Evolutionary conservation across 352 stramenopile species (phyloP), one percentile per base, ranked within the genome.

Genomic region (Phytopythium montanum): DNA sequence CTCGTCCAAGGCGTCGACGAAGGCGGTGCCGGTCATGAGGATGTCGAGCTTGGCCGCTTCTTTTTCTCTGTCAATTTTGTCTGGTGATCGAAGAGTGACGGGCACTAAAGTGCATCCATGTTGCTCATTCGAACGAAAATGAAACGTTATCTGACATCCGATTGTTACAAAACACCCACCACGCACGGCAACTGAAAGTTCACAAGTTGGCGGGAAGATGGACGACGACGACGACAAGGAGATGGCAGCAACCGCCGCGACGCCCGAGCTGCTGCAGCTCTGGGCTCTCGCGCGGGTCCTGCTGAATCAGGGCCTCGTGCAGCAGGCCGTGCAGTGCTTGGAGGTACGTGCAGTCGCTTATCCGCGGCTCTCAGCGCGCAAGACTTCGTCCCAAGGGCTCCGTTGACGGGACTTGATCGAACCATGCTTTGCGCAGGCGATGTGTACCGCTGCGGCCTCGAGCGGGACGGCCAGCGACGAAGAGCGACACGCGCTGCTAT

Each of bases 201-300:
- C 29, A 34, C 29, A 34, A 4, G 4, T 34, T 34, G 29, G 29
- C 29, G 29, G 29, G 29, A 34, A 34, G 29, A n/a, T n/a, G n/a
- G n/a, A n/a, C n/a, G n/a, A n/a, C n/a, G n/a, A n/a, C n/a, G n/a
- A 34, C 29, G 29, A 34, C 29, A 34, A 34, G n/a, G n/a, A 34
- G 29, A 71, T 75, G 65, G 50, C 34, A 21, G 41, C 41, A 59
- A 61, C 33, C 23, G 51, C 50, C 18, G 66, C 65, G 50, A 26
- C 53, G 53, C 36, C 34, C 34, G 72, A 80, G 44, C 53, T 79
- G 58, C 60, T 61, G 62, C 76, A 88, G 60, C 62, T 93, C 14
- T 93, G 84, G 84, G 75, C 57, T 55, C 69, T 93, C 29, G 77
- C 77, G n/a, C 71, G 69, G 29, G 44, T 81, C 26, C 54, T 91